phyloP scores from a whole-genome alignment of 106 monocot species.

The Dendrobium officinale region DNA sequence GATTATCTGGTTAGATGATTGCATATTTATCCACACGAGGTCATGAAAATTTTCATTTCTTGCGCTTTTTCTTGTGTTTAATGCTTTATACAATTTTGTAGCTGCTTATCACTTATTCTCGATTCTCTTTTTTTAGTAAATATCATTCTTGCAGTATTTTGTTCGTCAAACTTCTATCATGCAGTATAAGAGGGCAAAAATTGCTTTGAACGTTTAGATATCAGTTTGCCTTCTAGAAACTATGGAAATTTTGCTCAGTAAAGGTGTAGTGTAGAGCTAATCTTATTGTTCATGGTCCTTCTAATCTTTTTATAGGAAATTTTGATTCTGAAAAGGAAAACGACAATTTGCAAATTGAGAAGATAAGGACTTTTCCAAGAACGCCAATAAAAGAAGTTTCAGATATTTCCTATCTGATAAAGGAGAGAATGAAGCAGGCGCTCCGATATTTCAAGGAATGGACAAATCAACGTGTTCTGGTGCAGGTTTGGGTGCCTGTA shows the following conservation, averaged over 20 bases:
- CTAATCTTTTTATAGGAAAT: conserved; percentile 20
- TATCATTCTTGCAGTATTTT: neutral
- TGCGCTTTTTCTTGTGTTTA: neutral
- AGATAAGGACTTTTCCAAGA: conserved; percentile 15
- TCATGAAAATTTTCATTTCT: neutral
- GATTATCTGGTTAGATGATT: neutral
- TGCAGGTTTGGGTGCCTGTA: conserved; percentile 93
- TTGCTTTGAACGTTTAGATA: neutral
- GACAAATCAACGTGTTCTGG: conserved; percentile 48
- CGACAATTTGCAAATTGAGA: conserved; percentile 6
- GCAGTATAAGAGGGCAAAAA: neutral
- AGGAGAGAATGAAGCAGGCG: conserved; percentile 62
- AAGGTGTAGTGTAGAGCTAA: neutral
- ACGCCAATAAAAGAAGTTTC: conserved; percentile 15
- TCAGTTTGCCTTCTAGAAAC: neutral
- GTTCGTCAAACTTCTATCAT: neutral
- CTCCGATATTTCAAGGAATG: conserved; percentile 70
- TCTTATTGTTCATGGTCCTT: neutral
- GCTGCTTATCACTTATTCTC: neutral
- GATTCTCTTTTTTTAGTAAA: neutral
- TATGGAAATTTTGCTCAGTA: neutral
- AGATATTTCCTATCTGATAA: conserved; percentile 32
- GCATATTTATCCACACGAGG: neutral
- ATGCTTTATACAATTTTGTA: neutral
- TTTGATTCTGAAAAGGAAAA: conserved; percentile 17